Evolutionary conservation across 1,284 basidiomycete species (phyloP), one percentile per base, ranked within the genome.

Genomic region (Vanrija humicola): DNA sequence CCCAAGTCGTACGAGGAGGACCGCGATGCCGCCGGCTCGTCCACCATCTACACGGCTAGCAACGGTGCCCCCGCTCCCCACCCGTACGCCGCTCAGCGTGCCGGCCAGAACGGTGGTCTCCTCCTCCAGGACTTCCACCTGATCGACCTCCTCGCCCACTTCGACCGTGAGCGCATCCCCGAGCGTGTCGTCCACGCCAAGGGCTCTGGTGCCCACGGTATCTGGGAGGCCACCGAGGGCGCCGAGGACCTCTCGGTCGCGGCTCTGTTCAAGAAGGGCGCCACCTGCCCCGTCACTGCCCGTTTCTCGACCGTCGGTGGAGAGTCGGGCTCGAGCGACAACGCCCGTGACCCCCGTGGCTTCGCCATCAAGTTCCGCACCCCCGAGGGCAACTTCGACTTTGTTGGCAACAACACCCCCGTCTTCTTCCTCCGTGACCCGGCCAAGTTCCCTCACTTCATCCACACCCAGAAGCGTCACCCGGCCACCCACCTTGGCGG

Each of bases 361-460:
- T 96, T 95, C 70, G 84, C 91, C 3, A 77, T 96, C 81, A 97
- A 97, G 81, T 81, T 97, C 64, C 86, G 83, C 75, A 94, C 93
- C 0, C 83, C 87, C 26, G 84, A 96, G 71, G 93, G 93, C 38
- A 93, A 88, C 81, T 86, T 86, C 79, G 91, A 95, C 75, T 89
- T 86, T 82, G 90, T 93, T n/a, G 60, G 46, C 79, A 92, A 93
- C 81, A 92, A 93, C 56, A 93, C 89, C 1, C 89, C 89, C 45
- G 84, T 91, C 59, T 90, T 90, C 82, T 90, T 90, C 81, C 83
- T 92, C 65, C 84, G 76, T 42, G 78, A 79, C 67, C 74, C 78
- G 0, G 73, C 75, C 38, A 81, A 82, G 68, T 83, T 83, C 70
- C 80, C 81, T 8, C 85, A 90, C 79, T 94, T 96, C 79, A 94